Conservation (phyloP, 1,284 basidiomycete species). For the Ceratobasidium sp. region DNA sequence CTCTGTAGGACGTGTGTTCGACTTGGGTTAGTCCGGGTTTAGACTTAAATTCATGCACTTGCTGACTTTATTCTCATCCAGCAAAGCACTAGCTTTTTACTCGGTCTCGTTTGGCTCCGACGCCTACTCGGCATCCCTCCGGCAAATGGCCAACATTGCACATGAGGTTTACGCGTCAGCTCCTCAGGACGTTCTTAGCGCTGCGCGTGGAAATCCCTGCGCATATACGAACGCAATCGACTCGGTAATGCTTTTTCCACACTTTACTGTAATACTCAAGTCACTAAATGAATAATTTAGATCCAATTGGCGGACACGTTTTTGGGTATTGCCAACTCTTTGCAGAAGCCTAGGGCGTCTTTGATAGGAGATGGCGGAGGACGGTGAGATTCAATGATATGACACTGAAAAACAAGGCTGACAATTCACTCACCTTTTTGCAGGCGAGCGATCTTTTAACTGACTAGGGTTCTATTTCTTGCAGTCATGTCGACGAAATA, state of each 20-base stretch:
- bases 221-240: conserved; percentile 69
- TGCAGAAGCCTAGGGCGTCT: conserved; percentile 69
- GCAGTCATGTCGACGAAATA: no score
- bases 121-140: conserved; percentile 57
- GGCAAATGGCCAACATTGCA: conserved; percentile 69
- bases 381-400: neutral
- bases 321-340: conserved; percentile 71
- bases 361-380: conserved; percentile 55
- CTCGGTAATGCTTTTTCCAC: conserved; percentile 57
- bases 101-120: conserved; percentile 69
- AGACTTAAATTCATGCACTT: neutral
- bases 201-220: conserved; percentile 60
- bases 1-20: conserved; percentile 64
- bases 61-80: conserved; percentile 51
- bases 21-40: conserved; percentile 61
- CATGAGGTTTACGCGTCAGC: conserved; percentile 65
- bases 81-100: conserved; percentile 72
- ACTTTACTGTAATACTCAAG: neutral
- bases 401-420: neutral
- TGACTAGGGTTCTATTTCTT: neutral
- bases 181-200: conserved; percentile 62
- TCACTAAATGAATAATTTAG: conserved; percentile 55
- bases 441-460: neutral
- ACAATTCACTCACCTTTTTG: neutral
- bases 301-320: conserved; percentile 72